Conservation (phyloP, 2,329 filamentous ascomycete species). For the Xylaria multiplex region DNA sequence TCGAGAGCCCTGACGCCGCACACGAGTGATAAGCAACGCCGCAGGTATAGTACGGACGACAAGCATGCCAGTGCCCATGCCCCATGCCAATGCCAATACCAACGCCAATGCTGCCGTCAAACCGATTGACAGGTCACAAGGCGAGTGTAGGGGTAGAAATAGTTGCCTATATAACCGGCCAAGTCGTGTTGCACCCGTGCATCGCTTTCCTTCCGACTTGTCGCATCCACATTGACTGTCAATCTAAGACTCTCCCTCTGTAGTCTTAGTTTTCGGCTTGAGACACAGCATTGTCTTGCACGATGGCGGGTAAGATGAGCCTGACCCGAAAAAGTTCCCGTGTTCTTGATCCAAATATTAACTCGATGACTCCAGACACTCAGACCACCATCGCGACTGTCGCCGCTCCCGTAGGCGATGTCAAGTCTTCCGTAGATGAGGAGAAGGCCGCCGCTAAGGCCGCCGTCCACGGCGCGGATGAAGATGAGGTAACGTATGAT, state of each 20-base stretch:
- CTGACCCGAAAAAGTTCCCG: neutral
- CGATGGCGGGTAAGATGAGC: constrained; percentile 33
- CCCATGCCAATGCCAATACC: neutral
- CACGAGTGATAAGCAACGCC: constrained; percentile 13
- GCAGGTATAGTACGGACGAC: constrained; percentile 2
- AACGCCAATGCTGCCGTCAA: constrained; percentile 19
- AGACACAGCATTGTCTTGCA: constrained; percentile 27
- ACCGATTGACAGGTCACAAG: neutral
- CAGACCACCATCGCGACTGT: constrained; percentile 29
- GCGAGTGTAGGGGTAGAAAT: neutral
- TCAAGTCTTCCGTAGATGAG: constrained; percentile 30
- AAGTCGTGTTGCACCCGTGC: constrained; percentile 13
- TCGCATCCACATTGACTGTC: constrained; percentile 20
- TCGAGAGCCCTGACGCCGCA: constrained; percentile 13
- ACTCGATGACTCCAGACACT: constrained; percentile 27
- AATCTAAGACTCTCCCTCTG: constrained; percentile 4
- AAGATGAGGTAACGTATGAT: constrained; percentile 27
- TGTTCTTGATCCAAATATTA: constrained; percentile 7
- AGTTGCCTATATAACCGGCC: constrained; percentile 29
- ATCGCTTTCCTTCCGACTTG: constrained; percentile 11
- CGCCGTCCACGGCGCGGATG: neutral
- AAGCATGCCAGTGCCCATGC: constrained; percentile 14
- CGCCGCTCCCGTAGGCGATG: constrained; percentile 23
- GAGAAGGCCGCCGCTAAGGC: constrained; percentile 19
- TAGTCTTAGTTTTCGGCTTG: constrained; percentile 20